These are phyloP conservation scores for Brachypodium distachyon DNA, from an alignment of 202 grass and related monocot genomes.

Conservation along the genomic window DNA sequence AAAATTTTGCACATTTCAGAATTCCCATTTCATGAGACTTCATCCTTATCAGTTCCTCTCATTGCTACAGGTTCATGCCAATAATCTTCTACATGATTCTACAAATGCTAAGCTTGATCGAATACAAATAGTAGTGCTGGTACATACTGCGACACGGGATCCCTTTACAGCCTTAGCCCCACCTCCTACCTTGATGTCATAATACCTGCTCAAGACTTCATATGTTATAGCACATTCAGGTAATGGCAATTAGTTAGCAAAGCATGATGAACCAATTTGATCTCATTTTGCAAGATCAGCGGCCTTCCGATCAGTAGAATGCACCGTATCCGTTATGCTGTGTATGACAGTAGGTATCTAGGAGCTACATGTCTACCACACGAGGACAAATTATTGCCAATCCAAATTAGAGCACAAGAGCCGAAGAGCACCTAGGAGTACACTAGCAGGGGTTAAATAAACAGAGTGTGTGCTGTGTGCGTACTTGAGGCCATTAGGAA, in stretches of 20 bases:
- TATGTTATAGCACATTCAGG: background rate
- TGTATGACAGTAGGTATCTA: background rate
- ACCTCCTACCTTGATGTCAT: slow-evolving; percentile 84
- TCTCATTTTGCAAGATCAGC: background rate
- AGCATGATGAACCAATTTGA: background rate
- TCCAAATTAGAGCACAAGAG: background rate
- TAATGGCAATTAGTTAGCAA: background rate
- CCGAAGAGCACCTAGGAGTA: background rate
- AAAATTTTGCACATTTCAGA: background rate
- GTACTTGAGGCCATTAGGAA: slow-evolving; percentile 91
- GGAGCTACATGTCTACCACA: background rate
- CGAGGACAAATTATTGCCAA: background rate
- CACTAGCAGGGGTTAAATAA: background rate
- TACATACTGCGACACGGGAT: slow-evolving; percentile 86
- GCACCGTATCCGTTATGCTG: background rate
- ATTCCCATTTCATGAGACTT: background rate
- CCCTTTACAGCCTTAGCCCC: slow-evolving; percentile 76
- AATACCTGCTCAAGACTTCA: slow-evolving; percentile 53
- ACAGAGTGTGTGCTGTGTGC: background rate
- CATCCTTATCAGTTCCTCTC: background rate
- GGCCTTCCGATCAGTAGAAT: background rate
- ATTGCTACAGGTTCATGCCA: background rate
- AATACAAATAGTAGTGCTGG: background rate
- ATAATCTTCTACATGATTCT: background rate
- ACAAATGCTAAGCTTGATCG: background rate